Evolutionary conservation across 2,329 filamentous ascomycete species (phyloP), one percentile per base, ranked within the genome.

Genomic region (Fusarium tupiense): DNA sequence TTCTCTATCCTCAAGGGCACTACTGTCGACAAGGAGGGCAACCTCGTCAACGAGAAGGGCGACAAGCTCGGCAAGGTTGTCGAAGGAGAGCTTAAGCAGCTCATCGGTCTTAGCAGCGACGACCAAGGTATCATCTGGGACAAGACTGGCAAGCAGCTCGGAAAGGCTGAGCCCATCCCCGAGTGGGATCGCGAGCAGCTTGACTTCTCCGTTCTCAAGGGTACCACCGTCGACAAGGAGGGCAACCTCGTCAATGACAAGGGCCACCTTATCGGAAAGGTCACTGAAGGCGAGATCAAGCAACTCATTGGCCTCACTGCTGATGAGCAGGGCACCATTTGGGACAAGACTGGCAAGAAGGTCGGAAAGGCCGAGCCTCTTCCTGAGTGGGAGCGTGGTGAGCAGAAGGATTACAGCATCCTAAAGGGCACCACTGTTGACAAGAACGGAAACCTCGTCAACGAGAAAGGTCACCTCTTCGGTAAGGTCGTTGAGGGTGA

Each of bases 111-210:
- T 79, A 83, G 85, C 38, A 90, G 92, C 26, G 91, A 93, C 63
- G 84, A 91, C n/a, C 90, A 93, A 58, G 91, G 91, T 11, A 90
- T 92, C 52, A 88, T 93, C 41, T 82, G 91, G 10, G 91, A 93
- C 77, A 89, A 86, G 24, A 74, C 57, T 10, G 91, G 91, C 24
- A 93, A 93, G 78, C 85, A 86, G 17, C 85, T 93, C 31, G 92
- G 91, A 38, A 89, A 87, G 68, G 91, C 90, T 6, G 91, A 94
- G 78, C 90, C 91, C 64, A 93, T 90, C 84, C 75, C 79, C 5
- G 85, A 86, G 67, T 82, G 87, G 35, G 87, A 90, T 79, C 86
- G 88, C 67, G 69, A 77, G 60, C 71, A 77, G 31, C 66, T 76
- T 26, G 72, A 75, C 41, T 75, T 58, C 29, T 67, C 72, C 3